phyloP scores from a whole-genome alignment of 2,329 filamentous ascomycete genomes.

The Leptographium lundbergii region DNA sequence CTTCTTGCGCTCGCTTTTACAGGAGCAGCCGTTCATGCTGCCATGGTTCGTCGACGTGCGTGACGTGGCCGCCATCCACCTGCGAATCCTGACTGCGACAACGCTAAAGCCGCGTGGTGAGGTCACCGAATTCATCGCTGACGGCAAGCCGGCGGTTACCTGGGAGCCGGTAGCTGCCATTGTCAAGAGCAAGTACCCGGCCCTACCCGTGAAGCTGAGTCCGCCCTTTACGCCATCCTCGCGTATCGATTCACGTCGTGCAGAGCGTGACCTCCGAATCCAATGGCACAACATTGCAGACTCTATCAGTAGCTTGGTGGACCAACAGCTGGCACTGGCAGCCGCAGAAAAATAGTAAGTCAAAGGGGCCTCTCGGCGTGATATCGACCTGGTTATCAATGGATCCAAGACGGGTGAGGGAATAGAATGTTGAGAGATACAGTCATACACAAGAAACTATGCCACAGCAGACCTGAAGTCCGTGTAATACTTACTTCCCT shows the following conservation, averaged over 20 bases:
- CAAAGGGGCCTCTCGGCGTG: too few relatives aligned
- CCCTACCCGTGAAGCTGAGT: not conserved
- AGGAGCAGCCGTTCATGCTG: not conserved
- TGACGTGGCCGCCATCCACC: constrained; percentile 3
- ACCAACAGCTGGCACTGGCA: not conserved
- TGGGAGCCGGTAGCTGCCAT: not conserved
- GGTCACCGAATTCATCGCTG: not conserved
- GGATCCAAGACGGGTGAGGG: too few relatives aligned
- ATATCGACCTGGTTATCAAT: too few relatives aligned
- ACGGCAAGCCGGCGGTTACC: not conserved
- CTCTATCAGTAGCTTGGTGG: not conserved
- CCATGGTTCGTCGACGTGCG: constrained; percentile 7
- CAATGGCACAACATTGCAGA: not conserved
- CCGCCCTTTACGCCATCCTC: not conserved
- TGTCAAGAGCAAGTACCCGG: not conserved
- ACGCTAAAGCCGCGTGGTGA: not conserved
- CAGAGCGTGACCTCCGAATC: not conserved
- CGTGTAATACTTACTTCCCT: too few relatives aligned
- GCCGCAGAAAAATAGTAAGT: not conserved
- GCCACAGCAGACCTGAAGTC: too few relatives aligned
- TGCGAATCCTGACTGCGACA: not conserved
- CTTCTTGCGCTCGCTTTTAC: not conserved
- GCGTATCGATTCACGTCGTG: not conserved
- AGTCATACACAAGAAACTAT: too few relatives aligned
- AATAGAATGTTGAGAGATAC: too few relatives aligned